phyloP scores from a whole-genome alignment of 305 asterid genomes.

The Fraxinus floribunda region DNA sequence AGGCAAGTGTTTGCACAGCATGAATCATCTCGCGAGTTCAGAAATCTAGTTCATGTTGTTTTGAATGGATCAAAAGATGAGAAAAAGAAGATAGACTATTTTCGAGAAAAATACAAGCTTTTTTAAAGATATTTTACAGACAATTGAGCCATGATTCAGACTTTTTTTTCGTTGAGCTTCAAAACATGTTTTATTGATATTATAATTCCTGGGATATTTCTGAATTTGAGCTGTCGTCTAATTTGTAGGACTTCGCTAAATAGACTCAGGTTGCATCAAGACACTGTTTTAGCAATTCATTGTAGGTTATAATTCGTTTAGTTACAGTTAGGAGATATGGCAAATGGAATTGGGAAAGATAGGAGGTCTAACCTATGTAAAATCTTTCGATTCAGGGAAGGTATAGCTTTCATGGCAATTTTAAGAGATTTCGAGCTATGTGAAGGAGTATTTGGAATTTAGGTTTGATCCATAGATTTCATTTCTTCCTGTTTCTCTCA shows the following conservation, averaged over 20 bases:
- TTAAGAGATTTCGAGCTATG: not conserved
- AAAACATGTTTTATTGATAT: not conserved
- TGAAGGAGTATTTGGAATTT: not conserved
- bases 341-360: not conserved
- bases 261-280: not conserved
- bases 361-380: not conserved
- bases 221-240: not conserved
- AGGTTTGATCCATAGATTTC: not conserved
- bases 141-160: not conserved
- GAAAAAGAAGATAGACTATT: not conserved
- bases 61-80: not conserved
- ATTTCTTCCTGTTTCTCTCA: not conserved
- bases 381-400: not conserved
- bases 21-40: not conserved
- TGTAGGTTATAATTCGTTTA: not conserved
- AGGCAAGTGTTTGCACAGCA: not conserved
- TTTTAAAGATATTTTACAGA: not conserved
- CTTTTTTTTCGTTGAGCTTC: not conserved
- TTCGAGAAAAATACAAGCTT: not conserved
- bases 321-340: not conserved
- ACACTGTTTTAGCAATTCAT: not conserved
- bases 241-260: not conserved
- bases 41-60: not conserved
- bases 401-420: not conserved
- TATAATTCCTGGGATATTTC: not conserved